Evolutionary conservation across 768 basidiomycete species (phyloP), one percentile per base, ranked within the genome.

Genomic region (Russula griseocarnosa): DNA sequence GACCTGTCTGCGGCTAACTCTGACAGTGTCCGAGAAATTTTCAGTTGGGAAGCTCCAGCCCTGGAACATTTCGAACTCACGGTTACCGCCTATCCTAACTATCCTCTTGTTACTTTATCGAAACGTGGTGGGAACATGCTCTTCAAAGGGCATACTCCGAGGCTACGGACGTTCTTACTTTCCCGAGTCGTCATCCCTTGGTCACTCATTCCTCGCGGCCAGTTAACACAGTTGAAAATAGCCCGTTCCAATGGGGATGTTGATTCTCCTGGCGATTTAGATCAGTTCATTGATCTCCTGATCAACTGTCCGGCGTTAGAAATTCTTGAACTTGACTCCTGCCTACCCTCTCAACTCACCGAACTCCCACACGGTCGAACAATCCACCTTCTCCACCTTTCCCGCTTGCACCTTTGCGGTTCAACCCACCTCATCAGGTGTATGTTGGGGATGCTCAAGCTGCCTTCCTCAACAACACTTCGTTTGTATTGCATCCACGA

Each of bases 11-110:
- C 3, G 3, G 1, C 0, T 9, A 34, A 59, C 28, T 5, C 28
- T n/a, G 4, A 24, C 20, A 22, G 2, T 52, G 3, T 54, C 7
- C 42, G 22, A 16, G 28, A 54, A 10, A 24, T 63, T 9, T 59
- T 34, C 13, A 11, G 14, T 11, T 16, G 18, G 18, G 63, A 47
- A 40, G 58, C 63, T 22, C 58, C 63, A 5, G 18, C 14, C 5
- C 16, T 64, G 58, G 63, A 55, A 11, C 58, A 59, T 49, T 49
- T 64, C 28, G 58, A 64, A 42, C 58, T 64, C 26, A 20, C 4
- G 3, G 3, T 58, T 10, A 2, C 16, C 1, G 22, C 7, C 1
- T 3, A 11, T 9, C 5, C 1, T 26, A 36, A 34, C n/a, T n/a
- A n/a, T n/a, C n/a, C n/a, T n/a, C n/a, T n/a, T 30, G 4, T 49